These are phyloP conservation scores for Balansia obtecta DNA, from an alignment of 2,329 filamentous ascomycete genomes.

Conservation along the genomic window DNA sequence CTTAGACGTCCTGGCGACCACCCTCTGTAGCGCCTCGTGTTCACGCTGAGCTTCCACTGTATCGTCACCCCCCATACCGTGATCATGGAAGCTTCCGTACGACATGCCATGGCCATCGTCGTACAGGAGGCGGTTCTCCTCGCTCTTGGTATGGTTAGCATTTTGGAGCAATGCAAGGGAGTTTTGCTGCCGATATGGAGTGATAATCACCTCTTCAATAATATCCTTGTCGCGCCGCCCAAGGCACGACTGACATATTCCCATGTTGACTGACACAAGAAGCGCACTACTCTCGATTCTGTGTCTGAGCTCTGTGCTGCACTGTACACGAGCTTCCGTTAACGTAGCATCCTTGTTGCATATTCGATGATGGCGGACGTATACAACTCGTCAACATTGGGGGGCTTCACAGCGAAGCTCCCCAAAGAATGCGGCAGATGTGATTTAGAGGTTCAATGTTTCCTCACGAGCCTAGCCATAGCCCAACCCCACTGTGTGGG, in stretches of 20 bases:
- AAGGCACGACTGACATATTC: slow-evolving; percentile 48
- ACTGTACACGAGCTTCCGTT: background rate
- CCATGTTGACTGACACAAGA: slow-evolving; percentile 31
- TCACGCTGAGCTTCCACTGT: slow-evolving; percentile 51
- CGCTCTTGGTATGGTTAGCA: slow-evolving; percentile 29
- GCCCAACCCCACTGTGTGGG: no score
- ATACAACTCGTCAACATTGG: background rate
- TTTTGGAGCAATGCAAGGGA: background rate
- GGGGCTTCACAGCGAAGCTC: background rate
- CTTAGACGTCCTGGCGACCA: slow-evolving; percentile 53
- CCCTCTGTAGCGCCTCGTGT: slow-evolving; percentile 50
- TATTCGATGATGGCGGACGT: background rate
- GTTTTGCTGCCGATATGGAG: no score
- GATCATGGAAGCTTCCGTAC: slow-evolving; percentile 51
- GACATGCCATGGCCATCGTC: slow-evolving; percentile 46
- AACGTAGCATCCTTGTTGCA: slow-evolving; percentile 5
- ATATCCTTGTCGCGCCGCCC: slow-evolving; percentile 37
- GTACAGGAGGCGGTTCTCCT: slow-evolving; percentile 46
- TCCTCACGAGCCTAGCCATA: no score
- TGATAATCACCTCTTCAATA: slow-evolving; percentile 40
- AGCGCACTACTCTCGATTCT: background rate
- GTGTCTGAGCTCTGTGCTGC: background rate
- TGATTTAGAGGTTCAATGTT: no score
- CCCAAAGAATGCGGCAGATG: background rate
- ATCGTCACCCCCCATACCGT: slow-evolving; percentile 41